Evolutionary conservation across 495 filamentous ascomycete genomes (phyloP).

Genomic region (Podospora fimiseda): DNA sequence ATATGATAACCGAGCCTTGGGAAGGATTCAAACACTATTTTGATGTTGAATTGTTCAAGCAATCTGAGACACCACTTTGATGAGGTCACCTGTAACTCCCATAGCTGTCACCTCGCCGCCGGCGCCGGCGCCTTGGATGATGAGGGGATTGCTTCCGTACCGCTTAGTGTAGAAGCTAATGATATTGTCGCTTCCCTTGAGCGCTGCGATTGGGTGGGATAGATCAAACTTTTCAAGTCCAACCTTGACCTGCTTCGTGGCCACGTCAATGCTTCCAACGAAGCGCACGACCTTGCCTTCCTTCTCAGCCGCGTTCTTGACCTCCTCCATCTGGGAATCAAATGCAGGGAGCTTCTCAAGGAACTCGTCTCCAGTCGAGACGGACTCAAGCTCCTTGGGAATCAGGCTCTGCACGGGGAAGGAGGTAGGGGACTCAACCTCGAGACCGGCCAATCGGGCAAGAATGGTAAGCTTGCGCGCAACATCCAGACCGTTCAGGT

Average conservation of each 20-base stretch:
- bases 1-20: too few species aligned
- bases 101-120: slow-evolving; percentile 94
- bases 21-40: too few species aligned
- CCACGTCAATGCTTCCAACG: slow-evolving; percentile 86
- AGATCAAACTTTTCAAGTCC: slow-evolving; percentile 81
- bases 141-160: slow-evolving; percentile 81
- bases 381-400: slow-evolving; percentile 71
- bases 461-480: slow-evolving; percentile 95
- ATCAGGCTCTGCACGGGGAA: slow-evolving; percentile 93
- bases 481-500: slow-evolving; percentile 93
- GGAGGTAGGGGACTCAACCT: slow-evolving; percentile 66
- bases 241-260: slow-evolving; percentile 69
- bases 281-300: slow-evolving; percentile 90
- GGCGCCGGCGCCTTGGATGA: slow-evolving; percentile 91
- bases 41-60: slow-evolving; percentile 16
- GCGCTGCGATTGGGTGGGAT: slow-evolving; percentile 77
- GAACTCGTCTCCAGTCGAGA: slow-evolving; percentile 72
- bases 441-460: slow-evolving; percentile 71
- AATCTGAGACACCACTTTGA: slow-evolving; percentile 65
- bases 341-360: slow-evolving; percentile 67
- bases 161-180: slow-evolving; percentile 96
- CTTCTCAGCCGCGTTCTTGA: slow-evolving; percentile 69
- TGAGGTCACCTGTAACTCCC: slow-evolving; percentile 83
- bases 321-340: slow-evolving; percentile 74
- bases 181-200: slow-evolving; percentile 97